Base-by-base conservation (phyloP, 768 basidiomycete genomes). In the Termitomyces bulborhizus region DNA sequence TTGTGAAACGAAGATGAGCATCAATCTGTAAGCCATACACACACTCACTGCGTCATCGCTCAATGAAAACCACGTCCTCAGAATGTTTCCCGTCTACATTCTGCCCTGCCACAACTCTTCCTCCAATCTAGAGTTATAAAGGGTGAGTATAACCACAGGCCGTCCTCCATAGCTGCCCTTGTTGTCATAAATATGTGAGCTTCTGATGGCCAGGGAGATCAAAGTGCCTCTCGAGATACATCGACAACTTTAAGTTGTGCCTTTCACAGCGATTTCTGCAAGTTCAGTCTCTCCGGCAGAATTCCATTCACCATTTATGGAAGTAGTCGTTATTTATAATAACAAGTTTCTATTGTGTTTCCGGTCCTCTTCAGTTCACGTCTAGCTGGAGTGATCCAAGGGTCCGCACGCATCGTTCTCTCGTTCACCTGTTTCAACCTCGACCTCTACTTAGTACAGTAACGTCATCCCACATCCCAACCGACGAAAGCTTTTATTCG, bases 401-500 rank as follows among this genome's bases (percentile, higher is more conserved):
- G 60, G 71, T 16, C 66, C 65, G 37, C 63, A 69, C 57, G 59
- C 74, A n/a, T 73, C 78, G 21, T 73, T 77, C 57, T 71, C 77
- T 63, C 72, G 72, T 64, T 70, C 71, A 57, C 67, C 73, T 57
- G 60, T 66, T 57, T 45, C 65, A 4, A 54, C 59, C 31, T 8
- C 31, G 31, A 32, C 31, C 8, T 32, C 31, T 24, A 49, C 56
- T n/a, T 21, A 50, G 21, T 21, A 55, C 41, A 45, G 54, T 64
- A 7, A 67, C 74, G 39, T 57, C n/a, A n/a, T n/a, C n/a, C n/a
- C n/a, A n/a, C 65, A 9, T 68, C 74, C 29, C 76, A 78, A 48
- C 66, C 76, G 0, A 73, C 78, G 40, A 82, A 75, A 62, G 74
- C 84, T 5, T 83, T 89, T 64, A 79, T 78, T 63, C 81, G 85